These are phyloP conservation scores for Capniomyces stellatus DNA, from an alignment of 371 early-diverging fungal species.

Conservation along the genomic window DNA sequence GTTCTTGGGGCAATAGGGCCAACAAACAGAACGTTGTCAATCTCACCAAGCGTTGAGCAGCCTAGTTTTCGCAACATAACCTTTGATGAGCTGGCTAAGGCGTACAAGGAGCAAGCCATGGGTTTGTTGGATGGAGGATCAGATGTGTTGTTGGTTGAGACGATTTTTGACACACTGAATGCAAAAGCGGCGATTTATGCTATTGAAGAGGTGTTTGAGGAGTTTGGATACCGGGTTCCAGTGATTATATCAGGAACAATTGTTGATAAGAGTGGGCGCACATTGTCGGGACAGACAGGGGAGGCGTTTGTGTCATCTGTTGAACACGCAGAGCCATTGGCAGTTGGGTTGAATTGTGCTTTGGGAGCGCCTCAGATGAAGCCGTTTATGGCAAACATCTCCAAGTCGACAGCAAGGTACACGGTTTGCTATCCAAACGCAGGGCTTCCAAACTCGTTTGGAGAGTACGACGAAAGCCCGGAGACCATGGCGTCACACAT, in stretches of 20 bases:
- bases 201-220: slow-evolving; percentile 63
- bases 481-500: slow-evolving; percentile 67
- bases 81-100: slow-evolving; percentile 75
- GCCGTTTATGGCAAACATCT: slow-evolving; percentile 78
- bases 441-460: slow-evolving; percentile 70
- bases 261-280: slow-evolving; percentile 87
- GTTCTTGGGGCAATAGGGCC: slow-evolving; percentile 85
- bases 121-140: slow-evolving; percentile 85
- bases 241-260: slow-evolving; percentile 92
- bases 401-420: slow-evolving; percentile 55
- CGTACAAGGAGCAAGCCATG: slow-evolving; percentile 71
- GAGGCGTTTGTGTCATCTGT: slow-evolving; percentile 82
- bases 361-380: slow-evolving; percentile 88
- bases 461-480: slow-evolving; percentile 77
- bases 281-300: slow-evolving; percentile 87
- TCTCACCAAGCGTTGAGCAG: slow-evolving; percentile 88
- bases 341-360: slow-evolving; percentile 90
- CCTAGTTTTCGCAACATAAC: slow-evolving; percentile 84
- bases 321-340: slow-evolving; percentile 57
- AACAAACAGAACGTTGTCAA: slow-evolving; percentile 86
- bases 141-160: slow-evolving; percentile 80
- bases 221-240: slow-evolving; percentile 55
- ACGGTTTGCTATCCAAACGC: slow-evolving; percentile 92
- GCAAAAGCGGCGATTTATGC: slow-evolving; percentile 87
- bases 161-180: slow-evolving; percentile 89